Evolutionary conservation across 352 stramenopile species (phyloP).

Genomic region (Aphanomyces astaci): DNA sequence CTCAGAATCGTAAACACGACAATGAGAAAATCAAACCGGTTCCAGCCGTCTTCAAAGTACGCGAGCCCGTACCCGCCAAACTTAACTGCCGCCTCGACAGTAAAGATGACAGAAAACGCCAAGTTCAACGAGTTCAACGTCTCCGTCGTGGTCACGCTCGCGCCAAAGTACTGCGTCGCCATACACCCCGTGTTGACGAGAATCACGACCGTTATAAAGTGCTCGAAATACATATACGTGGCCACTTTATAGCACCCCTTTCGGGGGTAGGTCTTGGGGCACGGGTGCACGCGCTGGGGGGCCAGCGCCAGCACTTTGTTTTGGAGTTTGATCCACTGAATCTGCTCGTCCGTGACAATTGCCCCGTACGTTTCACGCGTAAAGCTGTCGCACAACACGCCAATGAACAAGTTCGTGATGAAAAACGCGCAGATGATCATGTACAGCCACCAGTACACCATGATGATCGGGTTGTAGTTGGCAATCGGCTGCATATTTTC

Average conservation of each 20-base stretch:
- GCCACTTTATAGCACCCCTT: conserved; percentile 56
- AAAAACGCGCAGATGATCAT: conserved; percentile 87
- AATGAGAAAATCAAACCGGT: conserved; percentile 85
- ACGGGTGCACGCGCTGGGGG: background rate
- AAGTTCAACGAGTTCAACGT: conserved; percentile 49
- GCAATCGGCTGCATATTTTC: conserved; percentile 86
- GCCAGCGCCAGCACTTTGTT: conserved; percentile 45
- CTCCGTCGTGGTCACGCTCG: conserved; percentile 25
- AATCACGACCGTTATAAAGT: conserved; percentile 86
- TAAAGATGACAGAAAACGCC: conserved; percentile 84
- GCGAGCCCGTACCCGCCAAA: conserved; percentile 56
- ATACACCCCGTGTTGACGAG: conserved; percentile 86
- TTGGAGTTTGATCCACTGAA: conserved; percentile 80
- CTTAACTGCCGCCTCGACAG: conserved; percentile 83
- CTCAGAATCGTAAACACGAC: conserved; percentile 55
- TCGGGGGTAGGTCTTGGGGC: conserved; percentile 42
- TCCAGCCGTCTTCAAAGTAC: conserved; percentile 86
- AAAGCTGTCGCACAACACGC: conserved; percentile 90
- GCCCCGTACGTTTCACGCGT: conserved; percentile 43
- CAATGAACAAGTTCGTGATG: conserved; percentile 89
- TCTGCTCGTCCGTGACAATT: conserved; percentile 43
- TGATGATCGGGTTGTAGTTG: conserved; percentile 62
- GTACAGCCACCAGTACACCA: conserved; percentile 85
- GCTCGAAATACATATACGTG: conserved; percentile 69
- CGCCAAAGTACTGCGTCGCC: conserved; percentile 78